Base-by-base conservation (phyloP, 169 alveolate genomes). In the Blepharisma undulans region DNA sequence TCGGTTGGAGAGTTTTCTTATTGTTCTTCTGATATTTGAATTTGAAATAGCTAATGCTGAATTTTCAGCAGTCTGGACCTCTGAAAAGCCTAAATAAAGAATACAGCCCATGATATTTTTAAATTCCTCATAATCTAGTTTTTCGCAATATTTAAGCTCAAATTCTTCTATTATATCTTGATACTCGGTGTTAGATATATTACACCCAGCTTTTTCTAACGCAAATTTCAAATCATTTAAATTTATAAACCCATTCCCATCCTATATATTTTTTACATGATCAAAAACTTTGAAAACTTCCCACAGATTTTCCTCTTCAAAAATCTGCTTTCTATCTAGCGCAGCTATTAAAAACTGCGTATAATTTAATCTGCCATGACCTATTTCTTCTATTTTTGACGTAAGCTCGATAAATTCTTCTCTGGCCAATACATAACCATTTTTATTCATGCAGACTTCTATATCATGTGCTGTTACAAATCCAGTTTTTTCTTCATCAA, bases 131-230 rank as follows among this genome's bases (percentile, higher is more conserved):
- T 22, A 84, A 48, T 33, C 60, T 33, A 84, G 10, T 32, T 25
- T 32, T 32, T 84, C 29, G 7, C 77, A 22, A 14, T 72, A 22
- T 25, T 48, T 34, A 21, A 84, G 36, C 77, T 84, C n/a, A 84
- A 84, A 84, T 22, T 84, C 89, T 32, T 84, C 36, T n/a, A 32
- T 25, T n/a, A 84, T 84, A 5, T 84, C 89, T 36, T 84, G 71
- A 48, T 32, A 25, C 16, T 84, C 89, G 10, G 6, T 34, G 22
- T 32, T n/a, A n/a, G 89, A 34, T 19, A 84, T 84, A 60, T 48
- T 34, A 29, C 89, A 84, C 34, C 89, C 89, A 19, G 89, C 89
- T 59, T 84, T 84, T 84, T 84, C 89, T 6, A 84, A 30, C 14
- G 36, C 89, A 48, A n/a, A 34, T 30, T 60, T 30, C 32, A 84